Evolutionary conservation across 2,329 filamentous ascomycete species (phyloP).

Genomic region (Ceratocystiopsis minuta): DNA sequence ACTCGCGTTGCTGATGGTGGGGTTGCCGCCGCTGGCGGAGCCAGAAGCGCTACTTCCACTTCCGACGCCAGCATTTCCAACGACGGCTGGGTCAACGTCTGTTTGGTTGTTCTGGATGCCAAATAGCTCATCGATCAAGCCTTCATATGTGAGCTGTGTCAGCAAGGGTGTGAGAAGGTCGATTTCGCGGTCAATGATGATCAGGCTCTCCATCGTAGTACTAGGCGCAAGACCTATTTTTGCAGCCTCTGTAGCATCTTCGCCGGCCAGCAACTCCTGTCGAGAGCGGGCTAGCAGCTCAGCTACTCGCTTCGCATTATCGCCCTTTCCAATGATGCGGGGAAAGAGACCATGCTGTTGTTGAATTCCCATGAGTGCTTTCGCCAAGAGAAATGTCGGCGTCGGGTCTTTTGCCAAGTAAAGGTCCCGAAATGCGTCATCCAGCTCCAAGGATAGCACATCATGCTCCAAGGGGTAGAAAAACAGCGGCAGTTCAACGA

Average conservation of each 20-base stretch:
- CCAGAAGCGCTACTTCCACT: conserved; percentile 15
- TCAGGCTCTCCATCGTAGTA: conserved; percentile 70
- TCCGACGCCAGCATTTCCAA: conserved; percentile 36
- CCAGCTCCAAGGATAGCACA: conserved; percentile 75
- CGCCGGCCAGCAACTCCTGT: conserved; percentile 68
- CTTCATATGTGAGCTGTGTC: conserved; percentile 92
- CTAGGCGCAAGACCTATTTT: conserved; percentile 64
- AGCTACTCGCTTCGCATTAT: conserved; percentile 76
- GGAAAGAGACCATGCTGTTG: conserved; percentile 85
- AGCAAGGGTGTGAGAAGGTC: conserved; percentile 84
- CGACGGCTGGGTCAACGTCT: conserved; percentile 78
- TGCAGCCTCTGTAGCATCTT: conserved; percentile 44
- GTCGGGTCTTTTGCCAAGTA: conserved; percentile 85
- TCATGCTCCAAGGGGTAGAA: conserved; percentile 89
- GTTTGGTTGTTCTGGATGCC: conserved; percentile 83
- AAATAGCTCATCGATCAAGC: conserved; percentile 83
- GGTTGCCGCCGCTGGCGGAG: conserved; percentile 10
- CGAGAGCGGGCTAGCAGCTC: conserved; percentile 83
- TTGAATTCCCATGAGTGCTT: conserved; percentile 87
- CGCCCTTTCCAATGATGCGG: conserved; percentile 84
- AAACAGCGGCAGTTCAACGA: conserved; percentile 70
- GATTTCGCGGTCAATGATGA: conserved; percentile 88
- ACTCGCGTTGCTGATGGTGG: conserved; percentile 28
- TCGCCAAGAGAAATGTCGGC: conserved; percentile 73
- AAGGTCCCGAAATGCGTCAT: conserved; percentile 71